Conservation (phyloP, 73 alveolate genomes). For the Uronychia setigera region DNA sequence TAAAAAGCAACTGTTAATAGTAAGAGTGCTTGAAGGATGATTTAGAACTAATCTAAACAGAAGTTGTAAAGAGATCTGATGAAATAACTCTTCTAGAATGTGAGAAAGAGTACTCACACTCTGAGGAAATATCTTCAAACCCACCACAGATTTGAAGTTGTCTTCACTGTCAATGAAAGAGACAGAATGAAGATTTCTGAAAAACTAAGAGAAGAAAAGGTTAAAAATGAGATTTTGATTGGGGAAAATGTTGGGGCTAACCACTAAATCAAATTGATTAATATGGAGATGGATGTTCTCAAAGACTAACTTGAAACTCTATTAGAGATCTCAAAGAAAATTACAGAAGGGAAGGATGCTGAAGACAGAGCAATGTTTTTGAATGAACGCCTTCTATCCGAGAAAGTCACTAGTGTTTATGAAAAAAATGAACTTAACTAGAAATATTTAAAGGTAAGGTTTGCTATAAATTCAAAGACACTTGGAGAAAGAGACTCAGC, state of each 20-base stretch:
- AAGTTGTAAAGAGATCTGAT: no score
- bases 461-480: slow-evolving; percentile 6
- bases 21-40: no score
- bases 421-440: slow-evolving; percentile 8
- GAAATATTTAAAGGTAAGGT: slow-evolving; percentile 21
- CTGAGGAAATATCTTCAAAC: no score
- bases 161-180: no score
- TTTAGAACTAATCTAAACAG: no score
- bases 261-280: slow-evolving; percentile 35
- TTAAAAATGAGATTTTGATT: slow-evolving; percentile 49
- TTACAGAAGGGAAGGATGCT: slow-evolving; percentile 45
- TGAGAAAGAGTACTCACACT: no score
- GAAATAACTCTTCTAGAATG: no score
- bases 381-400: slow-evolving; percentile 17
- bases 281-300: slow-evolving; percentile 69
- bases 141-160: no score
- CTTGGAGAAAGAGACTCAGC: slow-evolving; percentile 35
- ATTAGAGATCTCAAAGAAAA: slow-evolving; percentile 31
- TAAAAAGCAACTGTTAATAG: no score
- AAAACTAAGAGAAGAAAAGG: slow-evolving; percentile 52
- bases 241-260: slow-evolving; percentile 48
- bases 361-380: no score
- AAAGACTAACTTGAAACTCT: slow-evolving; percentile 55
- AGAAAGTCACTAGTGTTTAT: not conserved
- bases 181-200: no score